Evolutionary conservation across 2,329 filamentous ascomycete genomes (phyloP).

Genomic region (Tolypocladium endophyticum): DNA sequence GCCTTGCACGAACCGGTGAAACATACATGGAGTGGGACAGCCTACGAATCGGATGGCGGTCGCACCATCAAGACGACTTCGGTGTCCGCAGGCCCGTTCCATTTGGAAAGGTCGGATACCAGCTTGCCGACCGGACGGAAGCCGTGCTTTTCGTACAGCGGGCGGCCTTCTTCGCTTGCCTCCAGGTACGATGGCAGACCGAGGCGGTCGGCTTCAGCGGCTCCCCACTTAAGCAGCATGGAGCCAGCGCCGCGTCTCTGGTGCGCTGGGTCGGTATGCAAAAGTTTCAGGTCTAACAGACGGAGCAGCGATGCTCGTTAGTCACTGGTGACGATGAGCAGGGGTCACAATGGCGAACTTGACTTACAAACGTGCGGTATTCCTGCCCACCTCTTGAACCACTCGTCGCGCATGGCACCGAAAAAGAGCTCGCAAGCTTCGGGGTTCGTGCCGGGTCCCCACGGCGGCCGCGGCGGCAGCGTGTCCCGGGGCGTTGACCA

Average conservation of each 20-base stretch:
- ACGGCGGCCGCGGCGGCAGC: conserved; percentile 12
- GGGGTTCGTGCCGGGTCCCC: conserved; percentile 18
- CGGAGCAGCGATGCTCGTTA: not conserved
- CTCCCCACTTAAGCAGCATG: conserved; percentile 22
- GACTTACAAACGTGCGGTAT: conserved; percentile 25
- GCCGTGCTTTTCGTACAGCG: conserved; percentile 23
- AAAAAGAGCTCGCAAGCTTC: conserved; percentile 23
- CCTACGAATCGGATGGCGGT: not conserved
- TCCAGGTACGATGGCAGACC: conserved; percentile 26
- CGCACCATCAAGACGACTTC: conserved; percentile 15
- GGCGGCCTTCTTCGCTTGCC: conserved; percentile 18
- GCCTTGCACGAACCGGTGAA: not conserved
- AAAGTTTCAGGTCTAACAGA: conserved; percentile 22
- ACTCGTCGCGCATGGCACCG: conserved; percentile 17
- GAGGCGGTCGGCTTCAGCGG: conserved; percentile 23
- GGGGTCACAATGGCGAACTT: not conserved
- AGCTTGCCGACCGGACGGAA: conserved; percentile 19
- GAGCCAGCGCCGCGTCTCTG: conserved; percentile 23
- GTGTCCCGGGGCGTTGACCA: conserved; percentile 13
- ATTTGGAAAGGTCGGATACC: conserved; percentile 15
- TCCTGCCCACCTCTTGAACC: conserved; percentile 16
- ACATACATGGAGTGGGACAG: not conserved
- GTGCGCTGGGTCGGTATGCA: conserved; percentile 26
- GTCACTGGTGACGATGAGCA: not conserved
- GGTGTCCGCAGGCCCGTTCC: conserved; percentile 13